Percentiles rank a stretch among this genome's conserved stretches.
phyloP scores from a whole-genome alignment of 2,329 filamentous ascomycete genomes.

The Fusarium napiforme region DNA sequence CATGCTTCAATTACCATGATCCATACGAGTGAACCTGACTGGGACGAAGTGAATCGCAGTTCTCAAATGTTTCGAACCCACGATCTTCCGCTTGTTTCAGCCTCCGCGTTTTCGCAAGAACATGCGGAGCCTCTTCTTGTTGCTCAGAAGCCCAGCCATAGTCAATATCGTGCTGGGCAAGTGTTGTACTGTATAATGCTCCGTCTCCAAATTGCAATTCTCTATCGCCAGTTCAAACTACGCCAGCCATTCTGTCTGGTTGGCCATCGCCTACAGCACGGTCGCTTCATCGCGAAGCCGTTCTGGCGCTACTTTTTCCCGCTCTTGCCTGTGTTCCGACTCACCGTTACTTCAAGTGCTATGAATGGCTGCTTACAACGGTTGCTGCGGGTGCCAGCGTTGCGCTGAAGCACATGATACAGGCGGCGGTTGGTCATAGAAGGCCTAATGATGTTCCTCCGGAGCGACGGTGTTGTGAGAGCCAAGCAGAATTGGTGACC shows the following conservation, averaged over 20 bases:
- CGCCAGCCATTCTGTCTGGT: neutral
- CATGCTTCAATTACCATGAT: accelerated
- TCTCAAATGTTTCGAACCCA: accelerated
- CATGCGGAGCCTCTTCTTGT: neutral
- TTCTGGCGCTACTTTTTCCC: neutral
- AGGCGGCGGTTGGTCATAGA: neutral
- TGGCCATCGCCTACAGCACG: accelerated
- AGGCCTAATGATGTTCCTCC: accelerated
- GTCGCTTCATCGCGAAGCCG: accelerated
- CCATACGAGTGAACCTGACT: neutral
- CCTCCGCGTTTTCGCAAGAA: accelerated
- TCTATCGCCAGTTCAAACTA: neutral
- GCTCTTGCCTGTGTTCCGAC: accelerated
- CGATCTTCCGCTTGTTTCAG: neutral
- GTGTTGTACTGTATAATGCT: neutral
- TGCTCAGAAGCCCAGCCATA: neutral
- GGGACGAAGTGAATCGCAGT: accelerated
- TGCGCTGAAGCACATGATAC: neutral
- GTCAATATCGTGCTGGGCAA: neutral
- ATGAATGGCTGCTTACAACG: neutral
- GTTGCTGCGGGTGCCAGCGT: accelerated
- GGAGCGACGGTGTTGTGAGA: neutral
- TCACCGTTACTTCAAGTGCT: no score
- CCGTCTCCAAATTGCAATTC: neutral
- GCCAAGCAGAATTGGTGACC: accelerated